These are phyloP conservation scores for Zygosaccharomyces sapae DNA, from an alignment of 1,139 yeast genomes.

Conservation along the genomic window DNA sequence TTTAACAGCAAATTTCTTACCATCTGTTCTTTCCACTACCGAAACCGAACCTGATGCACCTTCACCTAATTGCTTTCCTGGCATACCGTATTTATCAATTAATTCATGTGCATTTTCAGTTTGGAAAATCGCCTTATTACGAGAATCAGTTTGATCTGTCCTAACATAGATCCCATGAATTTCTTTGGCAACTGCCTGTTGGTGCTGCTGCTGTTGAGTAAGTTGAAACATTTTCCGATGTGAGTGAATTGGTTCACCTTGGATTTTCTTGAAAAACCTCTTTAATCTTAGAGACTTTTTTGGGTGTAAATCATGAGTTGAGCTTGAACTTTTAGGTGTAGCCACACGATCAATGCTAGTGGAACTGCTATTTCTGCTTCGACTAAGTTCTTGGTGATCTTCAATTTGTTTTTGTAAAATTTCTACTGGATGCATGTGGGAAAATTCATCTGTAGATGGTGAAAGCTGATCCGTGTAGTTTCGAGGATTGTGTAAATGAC, in stretches of 20 bases:
- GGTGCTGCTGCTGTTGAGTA: slow-evolving; percentile 3
- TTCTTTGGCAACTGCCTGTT: slow-evolving; percentile 4
- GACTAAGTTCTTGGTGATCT: slow-evolving; percentile 18
- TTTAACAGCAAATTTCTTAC: slow-evolving; percentile 62
- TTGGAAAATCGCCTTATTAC: slow-evolving; percentile 36
- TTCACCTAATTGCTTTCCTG: slow-evolving; percentile 58
- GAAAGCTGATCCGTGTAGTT: slow-evolving; percentile 15
- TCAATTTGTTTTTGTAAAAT: slow-evolving; percentile 27
- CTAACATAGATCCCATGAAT: slow-evolving; percentile 14
- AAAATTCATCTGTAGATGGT: slow-evolving; percentile 18
- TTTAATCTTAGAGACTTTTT: slow-evolving; percentile 36
- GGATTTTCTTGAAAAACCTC: slow-evolving; percentile 37
- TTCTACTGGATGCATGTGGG: slow-evolving; percentile 31
- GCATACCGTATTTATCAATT: slow-evolving; percentile 54
- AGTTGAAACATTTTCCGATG: slow-evolving; percentile 3
- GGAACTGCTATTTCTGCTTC: slow-evolving; percentile 8
- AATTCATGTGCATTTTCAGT: slow-evolving; percentile 39
- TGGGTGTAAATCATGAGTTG: slow-evolving; percentile 9
- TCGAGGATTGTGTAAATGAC: slow-evolving; percentile 24
- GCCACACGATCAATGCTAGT: slow-evolving; percentile 11
- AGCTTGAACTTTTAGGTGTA: slow-evolving; percentile 10
- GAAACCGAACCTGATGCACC: slow-evolving; percentile 79
- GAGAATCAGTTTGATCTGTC: slow-evolving; percentile 16
- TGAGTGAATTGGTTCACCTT: slow-evolving; percentile 12
- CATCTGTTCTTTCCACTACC: slow-evolving; percentile 49